Evolutionary conservation across 495 filamentous ascomycete genomes (phyloP).

Genomic region (Annulohypoxylon nitens): DNA sequence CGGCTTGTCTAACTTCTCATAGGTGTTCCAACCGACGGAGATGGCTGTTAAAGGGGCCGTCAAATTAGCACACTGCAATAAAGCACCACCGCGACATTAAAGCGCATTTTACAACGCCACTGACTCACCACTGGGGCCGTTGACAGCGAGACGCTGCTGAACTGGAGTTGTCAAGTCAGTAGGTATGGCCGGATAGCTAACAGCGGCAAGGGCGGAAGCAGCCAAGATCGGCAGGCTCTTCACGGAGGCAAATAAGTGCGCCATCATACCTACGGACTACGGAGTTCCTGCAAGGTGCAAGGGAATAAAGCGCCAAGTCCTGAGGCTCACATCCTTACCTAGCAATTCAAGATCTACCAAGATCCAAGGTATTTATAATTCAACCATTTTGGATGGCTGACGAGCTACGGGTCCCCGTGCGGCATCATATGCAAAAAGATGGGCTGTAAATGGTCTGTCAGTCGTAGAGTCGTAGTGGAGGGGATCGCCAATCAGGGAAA

Average conservation of each 20-base stretch:
- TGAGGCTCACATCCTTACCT: slow-evolving; percentile 25
- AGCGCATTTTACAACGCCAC: background rate
- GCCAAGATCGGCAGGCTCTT: slow-evolving; percentile 61
- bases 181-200: slow-evolving; percentile 66
- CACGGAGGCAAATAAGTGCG: slow-evolving; percentile 24
- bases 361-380: slow-evolving; percentile 41
- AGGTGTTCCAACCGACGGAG: slow-evolving; percentile 67
- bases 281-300: slow-evolving; percentile 1
- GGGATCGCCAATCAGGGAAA: slow-evolving; percentile 26
- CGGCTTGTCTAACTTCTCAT: slow-evolving; percentile 53
- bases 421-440: slow-evolving; percentile 24
- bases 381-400: slow-evolving; percentile 28
- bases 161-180: slow-evolving; percentile 67
- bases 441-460: slow-evolving; percentile 4
- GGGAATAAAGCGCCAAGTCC: slow-evolving; percentile 18
- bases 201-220: slow-evolving; percentile 55
- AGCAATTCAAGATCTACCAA: slow-evolving; percentile 12
- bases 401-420: slow-evolving; percentile 32
- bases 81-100: background rate
- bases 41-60: slow-evolving; percentile 57
- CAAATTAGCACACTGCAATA: slow-evolving; percentile 1
- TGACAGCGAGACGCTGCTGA: slow-evolving; percentile 70
- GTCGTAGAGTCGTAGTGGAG: background rate
- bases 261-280: slow-evolving; percentile 25
- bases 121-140: slow-evolving; percentile 65